Conservation (phyloP, 2,329 filamentous ascomycete species). For the Pseudogymnoascus sp. region DNA sequence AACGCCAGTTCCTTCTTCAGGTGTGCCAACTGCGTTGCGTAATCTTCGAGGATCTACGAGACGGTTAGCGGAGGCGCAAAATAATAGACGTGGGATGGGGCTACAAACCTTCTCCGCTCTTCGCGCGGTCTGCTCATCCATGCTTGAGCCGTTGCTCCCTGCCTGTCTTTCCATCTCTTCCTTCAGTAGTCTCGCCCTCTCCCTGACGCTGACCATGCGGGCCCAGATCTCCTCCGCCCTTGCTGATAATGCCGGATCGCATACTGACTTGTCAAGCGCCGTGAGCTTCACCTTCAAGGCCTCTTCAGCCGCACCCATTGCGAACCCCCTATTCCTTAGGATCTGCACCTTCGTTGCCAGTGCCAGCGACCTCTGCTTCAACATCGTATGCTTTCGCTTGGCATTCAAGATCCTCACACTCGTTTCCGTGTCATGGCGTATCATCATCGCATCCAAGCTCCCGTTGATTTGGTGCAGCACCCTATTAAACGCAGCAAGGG, state of each 20-base stretch:
- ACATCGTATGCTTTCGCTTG: constrained; percentile 61
- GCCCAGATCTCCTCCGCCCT: constrained; percentile 83
- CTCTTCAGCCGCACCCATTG: constrained; percentile 72
- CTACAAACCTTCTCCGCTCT: constrained; percentile 65
- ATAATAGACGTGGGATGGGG: constrained; percentile 15
- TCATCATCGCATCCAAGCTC: constrained; percentile 62
- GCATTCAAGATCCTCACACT: constrained; percentile 68
- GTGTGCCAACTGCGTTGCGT: constrained; percentile 71
- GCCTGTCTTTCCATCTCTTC: constrained; percentile 66
- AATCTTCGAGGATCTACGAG: constrained; percentile 65
- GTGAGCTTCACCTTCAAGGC: constrained; percentile 66
- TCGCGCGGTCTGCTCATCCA: constrained; percentile 63
- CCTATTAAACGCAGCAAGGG: constrained; percentile 61
- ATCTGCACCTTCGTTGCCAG: constrained; percentile 76
- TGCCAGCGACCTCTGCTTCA: constrained; percentile 65
- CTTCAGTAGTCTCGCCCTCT: constrained; percentile 64
- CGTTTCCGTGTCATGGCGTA: constrained; percentile 68
- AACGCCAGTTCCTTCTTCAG: constrained; percentile 57
- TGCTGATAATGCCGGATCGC: constrained; percentile 67
- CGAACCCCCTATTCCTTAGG: constrained; percentile 72
- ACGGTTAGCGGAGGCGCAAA: constrained; percentile 16
- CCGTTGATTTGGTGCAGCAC: constrained; percentile 74
- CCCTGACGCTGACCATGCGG: constrained; percentile 65
- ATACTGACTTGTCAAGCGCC: constrained; percentile 59
- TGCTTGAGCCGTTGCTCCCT: constrained; percentile 44